Evolutionary conservation across 306 rosid species (phyloP).

Genomic region (Mucuna pruriens): DNA sequence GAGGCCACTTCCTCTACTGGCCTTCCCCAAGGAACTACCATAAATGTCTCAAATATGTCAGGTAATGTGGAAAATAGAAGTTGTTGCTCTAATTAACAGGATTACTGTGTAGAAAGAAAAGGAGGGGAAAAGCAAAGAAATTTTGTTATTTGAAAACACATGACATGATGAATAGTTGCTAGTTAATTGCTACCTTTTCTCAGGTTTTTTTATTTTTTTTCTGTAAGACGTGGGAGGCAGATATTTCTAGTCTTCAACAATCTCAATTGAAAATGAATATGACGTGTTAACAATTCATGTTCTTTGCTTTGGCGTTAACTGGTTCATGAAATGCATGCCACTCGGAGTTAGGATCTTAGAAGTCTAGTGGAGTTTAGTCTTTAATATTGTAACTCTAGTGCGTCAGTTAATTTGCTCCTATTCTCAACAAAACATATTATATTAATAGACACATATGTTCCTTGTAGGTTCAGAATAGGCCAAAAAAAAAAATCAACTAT

Average conservation of each 20-base stretch:
- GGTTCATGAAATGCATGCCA: constrained; percentile 18
- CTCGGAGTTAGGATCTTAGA: constrained; percentile 32
- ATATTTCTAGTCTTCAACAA: constrained; percentile 35
- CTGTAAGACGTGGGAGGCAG: constrained; percentile 37
- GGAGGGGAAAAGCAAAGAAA: constrained; percentile 21
- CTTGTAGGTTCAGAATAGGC: too few species aligned
- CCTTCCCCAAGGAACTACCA: constrained; percentile 76
- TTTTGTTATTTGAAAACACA: constrained; percentile 14
- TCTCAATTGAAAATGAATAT: constrained; percentile 37
- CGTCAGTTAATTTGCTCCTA: constrained; percentile 7
- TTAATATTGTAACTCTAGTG: constrained; percentile 29
- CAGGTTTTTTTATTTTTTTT: constrained; percentile 32
- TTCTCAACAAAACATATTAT: too few species aligned
- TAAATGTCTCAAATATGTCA: constrained; percentile 55
- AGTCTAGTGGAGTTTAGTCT: constrained; percentile 17
- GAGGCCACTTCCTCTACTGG: constrained; percentile 63
- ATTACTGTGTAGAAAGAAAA: constrained; percentile 33
- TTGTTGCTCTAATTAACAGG: constrained; percentile 69
- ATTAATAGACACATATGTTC: too few species aligned
- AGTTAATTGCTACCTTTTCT: constrained; percentile 33
- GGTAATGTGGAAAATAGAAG: constrained; percentile 46
- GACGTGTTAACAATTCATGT: constrained; percentile 33
- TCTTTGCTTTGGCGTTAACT: constrained; percentile 25
- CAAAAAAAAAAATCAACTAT: too few species aligned
- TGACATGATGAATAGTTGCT: constrained; percentile 35